Evolutionary conservation across 2,329 filamentous ascomycete species (phyloP).

Genomic region (Simplicillium sp.): DNA sequence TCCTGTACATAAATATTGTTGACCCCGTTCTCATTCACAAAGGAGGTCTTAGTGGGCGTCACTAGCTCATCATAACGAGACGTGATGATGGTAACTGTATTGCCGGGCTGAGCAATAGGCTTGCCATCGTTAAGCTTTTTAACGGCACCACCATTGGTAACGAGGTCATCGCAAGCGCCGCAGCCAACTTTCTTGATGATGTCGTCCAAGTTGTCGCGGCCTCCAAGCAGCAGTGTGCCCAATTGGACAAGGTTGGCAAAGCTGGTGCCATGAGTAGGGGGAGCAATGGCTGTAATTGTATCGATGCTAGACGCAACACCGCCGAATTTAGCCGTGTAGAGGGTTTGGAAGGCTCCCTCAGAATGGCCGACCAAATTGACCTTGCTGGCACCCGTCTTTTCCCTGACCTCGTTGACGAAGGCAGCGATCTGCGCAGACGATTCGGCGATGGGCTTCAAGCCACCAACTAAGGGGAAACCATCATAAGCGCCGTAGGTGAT

Average conservation of each 20-base stretch:
- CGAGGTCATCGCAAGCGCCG: conserved; percentile 8
- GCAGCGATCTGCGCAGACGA: conserved; percentile 2
- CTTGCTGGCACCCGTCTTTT: conserved; percentile 3
- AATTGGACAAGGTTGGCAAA: background rate
- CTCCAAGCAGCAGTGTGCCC: background rate
- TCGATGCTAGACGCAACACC: background rate
- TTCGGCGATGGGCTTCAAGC: conserved; percentile 2
- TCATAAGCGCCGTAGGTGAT: conserved; percentile 5
- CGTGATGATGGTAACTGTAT: conserved; percentile 8
- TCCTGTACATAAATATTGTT: conserved; percentile 10
- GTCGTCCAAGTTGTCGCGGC: background rate
- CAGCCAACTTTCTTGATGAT: conserved; percentile 6
- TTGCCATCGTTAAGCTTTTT: conserved; percentile 6
- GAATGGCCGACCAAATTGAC: conserved; percentile 8
- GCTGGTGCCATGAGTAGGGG: background rate
- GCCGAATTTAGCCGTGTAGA: conserved; percentile 4
- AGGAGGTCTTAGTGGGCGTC: conserved; percentile 7
- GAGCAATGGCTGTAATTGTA: background rate
- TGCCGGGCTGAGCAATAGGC: conserved; percentile 9
- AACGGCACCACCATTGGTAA: conserved; percentile 4
- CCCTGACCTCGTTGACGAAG: conserved; percentile 5
- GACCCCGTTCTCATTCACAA: conserved; percentile 9
- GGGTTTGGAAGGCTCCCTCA: conserved; percentile 5
- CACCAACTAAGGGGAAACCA: conserved; percentile 2
- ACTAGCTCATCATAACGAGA: conserved; percentile 7